These are phyloP conservation scores for Euphorbia celastroides DNA, from an alignment of 441 rosid genomes.

Conservation along the genomic window DNA sequence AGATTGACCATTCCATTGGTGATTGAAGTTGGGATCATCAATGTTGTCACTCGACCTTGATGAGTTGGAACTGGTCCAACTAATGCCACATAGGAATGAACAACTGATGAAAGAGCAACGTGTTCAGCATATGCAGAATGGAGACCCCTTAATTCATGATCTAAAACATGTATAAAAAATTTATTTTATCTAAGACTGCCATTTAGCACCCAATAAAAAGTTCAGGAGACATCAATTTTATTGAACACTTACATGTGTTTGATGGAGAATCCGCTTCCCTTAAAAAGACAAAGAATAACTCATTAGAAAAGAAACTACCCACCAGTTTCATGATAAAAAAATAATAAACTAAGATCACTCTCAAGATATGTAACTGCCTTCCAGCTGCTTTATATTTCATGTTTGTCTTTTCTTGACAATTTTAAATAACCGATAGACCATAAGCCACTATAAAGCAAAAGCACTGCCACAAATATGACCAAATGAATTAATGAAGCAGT, in stretches of 20 bases:
- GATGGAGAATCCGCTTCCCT: conserved; percentile 65
- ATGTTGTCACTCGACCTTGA: conserved; percentile 32
- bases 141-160: too few relatives aligned
- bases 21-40: conserved; percentile 37
- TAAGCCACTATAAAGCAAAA: background rate
- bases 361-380: background rate
- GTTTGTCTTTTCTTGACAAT: background rate
- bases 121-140: conserved; percentile 39
- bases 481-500: background rate
- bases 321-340: background rate
- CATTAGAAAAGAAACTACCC: conserved; percentile 9
- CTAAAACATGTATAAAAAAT: background rate
- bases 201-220: conserved; percentile 9
- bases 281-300: conserved; percentile 24
- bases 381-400: background rate
- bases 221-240: conserved; percentile 5
- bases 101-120: conserved; percentile 34
- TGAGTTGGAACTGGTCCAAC: conserved; percentile 44
- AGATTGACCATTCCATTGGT: conserved; percentile 46
- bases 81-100: conserved; percentile 53
- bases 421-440: background rate
- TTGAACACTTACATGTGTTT: conserved; percentile 46
- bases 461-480: too few relatives aligned
- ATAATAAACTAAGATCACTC: background rate
- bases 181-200: background rate